These are phyloP conservation scores for Marasmius fiardii DNA, from an alignment of 1,284 basidiomycete species.

Conservation along the genomic window DNA sequence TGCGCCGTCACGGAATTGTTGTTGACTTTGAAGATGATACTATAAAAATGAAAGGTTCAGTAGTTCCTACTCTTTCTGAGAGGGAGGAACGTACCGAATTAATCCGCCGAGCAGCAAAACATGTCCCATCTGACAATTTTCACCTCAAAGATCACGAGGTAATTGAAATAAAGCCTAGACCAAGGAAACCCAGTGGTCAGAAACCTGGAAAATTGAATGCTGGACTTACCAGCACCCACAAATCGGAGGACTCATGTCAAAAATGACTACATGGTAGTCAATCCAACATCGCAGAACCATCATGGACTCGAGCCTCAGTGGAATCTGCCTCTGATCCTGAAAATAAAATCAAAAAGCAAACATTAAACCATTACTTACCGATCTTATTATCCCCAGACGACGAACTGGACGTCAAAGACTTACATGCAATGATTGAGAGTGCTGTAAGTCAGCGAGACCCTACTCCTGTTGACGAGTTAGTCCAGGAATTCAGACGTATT, in stretches of 20 bases:
- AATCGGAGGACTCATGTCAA: background rate
- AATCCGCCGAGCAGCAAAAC: background rate
- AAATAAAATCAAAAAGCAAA: background rate
- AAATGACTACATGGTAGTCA: background rate
- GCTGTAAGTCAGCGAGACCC: background rate
- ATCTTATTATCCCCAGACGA: background rate
- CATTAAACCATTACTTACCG: background rate
- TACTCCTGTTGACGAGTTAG: background rate
- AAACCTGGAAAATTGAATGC: background rate
- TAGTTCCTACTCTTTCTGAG: background rate
- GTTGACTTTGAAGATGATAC: constrained; percentile 6
- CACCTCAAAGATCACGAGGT: background rate
- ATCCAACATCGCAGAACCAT: background rate
- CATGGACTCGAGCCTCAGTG: background rate
- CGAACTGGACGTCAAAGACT: background rate
- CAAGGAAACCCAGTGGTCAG: background rate
- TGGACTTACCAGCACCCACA: background rate
- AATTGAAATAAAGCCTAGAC: background rate
- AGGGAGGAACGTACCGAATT: background rate
- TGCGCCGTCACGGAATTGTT: too few relatives aligned
- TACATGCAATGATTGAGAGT: background rate
- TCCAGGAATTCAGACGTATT: background rate
- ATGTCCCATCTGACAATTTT: background rate
- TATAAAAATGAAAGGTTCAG: constrained; percentile 11
- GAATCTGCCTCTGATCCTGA: background rate